phyloP scores from a whole-genome alignment of 805 yeast genomes.

The Starmerella floris region DNA sequence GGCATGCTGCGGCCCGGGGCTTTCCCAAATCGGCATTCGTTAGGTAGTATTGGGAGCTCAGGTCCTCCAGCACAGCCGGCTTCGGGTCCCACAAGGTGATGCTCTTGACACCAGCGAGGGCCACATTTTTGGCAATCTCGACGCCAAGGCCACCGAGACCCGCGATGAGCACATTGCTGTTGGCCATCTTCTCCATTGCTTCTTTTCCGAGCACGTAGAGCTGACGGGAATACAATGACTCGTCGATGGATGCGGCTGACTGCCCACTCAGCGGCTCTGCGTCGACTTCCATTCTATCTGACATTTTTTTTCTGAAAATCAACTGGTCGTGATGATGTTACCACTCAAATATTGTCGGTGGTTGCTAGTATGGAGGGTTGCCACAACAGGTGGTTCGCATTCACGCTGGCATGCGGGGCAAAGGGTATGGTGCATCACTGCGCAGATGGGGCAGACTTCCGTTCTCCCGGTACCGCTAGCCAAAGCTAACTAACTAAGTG shows the following conservation, averaged over 20 bases:
- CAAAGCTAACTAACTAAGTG: too few species aligned
- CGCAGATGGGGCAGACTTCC: too few species aligned
- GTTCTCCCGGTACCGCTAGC: too few species aligned
- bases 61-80: constrained; percentile 51
- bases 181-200: constrained; percentile 95
- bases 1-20: constrained; percentile 61
- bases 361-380: not conserved
- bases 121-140: constrained; percentile 93
- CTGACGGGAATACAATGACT: constrained; percentile 90
- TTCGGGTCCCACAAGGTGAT: constrained; percentile 73
- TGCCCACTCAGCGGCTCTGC: not conserved
- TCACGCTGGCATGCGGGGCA: too few species aligned
- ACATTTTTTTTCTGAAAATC: not conserved
- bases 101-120: constrained; percentile 93
- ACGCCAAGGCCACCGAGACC: constrained; percentile 89
- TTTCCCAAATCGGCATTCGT: constrained; percentile 59
- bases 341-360: not conserved
- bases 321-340: not conserved
- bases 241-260: constrained; percentile 54
- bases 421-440: too few species aligned
- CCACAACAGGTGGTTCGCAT: too few species aligned
- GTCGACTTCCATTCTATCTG: constrained; percentile 2
- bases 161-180: constrained; percentile 77
- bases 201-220: constrained; percentile 90
- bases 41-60: constrained; percentile 82